These are phyloP conservation scores for Apiospora hydei DNA, from an alignment of 2,329 filamentous ascomycete species.

Conservation along the genomic window DNA sequence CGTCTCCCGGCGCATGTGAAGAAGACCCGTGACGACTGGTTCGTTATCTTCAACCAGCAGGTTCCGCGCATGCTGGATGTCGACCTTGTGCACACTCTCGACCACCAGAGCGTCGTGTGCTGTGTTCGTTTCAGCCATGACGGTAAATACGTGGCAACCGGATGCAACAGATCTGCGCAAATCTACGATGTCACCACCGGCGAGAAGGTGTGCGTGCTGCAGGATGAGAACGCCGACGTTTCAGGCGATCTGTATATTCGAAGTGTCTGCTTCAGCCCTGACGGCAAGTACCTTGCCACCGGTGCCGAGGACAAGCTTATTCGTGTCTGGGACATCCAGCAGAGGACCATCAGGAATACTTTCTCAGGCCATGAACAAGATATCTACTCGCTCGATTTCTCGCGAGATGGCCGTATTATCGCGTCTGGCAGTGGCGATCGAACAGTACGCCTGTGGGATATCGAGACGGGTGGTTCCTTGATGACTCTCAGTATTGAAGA, in stretches of 20 bases:
- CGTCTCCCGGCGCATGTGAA: conserved; percentile 86
- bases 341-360: conserved; percentile 84
- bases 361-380: conserved; percentile 99
- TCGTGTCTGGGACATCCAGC: conserved; percentile 92
- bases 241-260: conserved; percentile 95
- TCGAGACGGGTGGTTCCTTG: conserved; percentile 82
- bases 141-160: conserved; percentile 94
- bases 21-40: conserved; percentile 91
- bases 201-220: conserved; percentile 85
- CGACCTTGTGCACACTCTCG: conserved; percentile 89
- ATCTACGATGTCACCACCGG: conserved; percentile 94
- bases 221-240: conserved; percentile 87
- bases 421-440: conserved; percentile 95
- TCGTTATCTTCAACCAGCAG: conserved; percentile 93
- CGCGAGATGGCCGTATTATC: conserved; percentile 90
- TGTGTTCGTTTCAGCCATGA: conserved; percentile 97
- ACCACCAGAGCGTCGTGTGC: conserved; percentile 96
- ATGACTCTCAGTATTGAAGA: conserved; percentile 93
- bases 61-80: conserved; percentile 91
- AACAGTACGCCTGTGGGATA: conserved; percentile 95
- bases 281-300: conserved; percentile 91
- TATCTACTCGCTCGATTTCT: conserved; percentile 96
- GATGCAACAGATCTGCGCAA: conserved; percentile 98
- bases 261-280: conserved; percentile 98
- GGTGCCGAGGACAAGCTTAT: conserved; percentile 98